Conservation (phyloP, 2,329 filamentous ascomycete genomes). For the Ceratocystis albifundus region DNA sequence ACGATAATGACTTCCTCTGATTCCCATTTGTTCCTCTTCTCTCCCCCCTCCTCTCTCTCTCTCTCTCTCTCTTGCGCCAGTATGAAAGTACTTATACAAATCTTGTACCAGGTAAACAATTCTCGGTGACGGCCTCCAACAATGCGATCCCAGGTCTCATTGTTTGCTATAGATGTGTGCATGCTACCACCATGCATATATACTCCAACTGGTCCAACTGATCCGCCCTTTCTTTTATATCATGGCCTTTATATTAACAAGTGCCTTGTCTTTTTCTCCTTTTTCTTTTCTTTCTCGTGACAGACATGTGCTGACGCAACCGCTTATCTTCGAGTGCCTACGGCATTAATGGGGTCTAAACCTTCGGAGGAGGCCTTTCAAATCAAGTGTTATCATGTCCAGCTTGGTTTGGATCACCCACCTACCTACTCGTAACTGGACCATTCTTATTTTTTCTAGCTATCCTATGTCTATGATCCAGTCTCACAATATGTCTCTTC, state of each 20-base stretch:
- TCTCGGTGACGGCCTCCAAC: not conserved
- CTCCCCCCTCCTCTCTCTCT: not conserved
- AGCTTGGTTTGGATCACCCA: not conserved
- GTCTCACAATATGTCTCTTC: conserved; percentile 4
- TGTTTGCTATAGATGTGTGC: not conserved
- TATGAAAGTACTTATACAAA: not conserved
- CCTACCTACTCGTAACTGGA: not conserved
- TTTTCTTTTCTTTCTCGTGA: no score
- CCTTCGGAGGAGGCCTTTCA: no score
- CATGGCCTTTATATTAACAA: no score
- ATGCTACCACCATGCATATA: not conserved
- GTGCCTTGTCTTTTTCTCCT: no score
- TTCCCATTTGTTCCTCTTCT: not conserved
- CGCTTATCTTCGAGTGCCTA: no score
- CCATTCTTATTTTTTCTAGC: not conserved
- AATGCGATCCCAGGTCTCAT: not conserved
- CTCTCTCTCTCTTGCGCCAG: no score
- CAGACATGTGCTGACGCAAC: no score
- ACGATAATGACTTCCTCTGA: not conserved
- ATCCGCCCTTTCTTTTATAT: no score
- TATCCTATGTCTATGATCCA: not conserved
- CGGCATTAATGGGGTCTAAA: no score
- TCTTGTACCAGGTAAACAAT: not conserved
- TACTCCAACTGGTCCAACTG: no score
- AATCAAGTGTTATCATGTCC: not conserved